Evolutionary conservation across 129 eudicot species (phyloP).

Genomic region (Oenanthe sinensis): DNA sequence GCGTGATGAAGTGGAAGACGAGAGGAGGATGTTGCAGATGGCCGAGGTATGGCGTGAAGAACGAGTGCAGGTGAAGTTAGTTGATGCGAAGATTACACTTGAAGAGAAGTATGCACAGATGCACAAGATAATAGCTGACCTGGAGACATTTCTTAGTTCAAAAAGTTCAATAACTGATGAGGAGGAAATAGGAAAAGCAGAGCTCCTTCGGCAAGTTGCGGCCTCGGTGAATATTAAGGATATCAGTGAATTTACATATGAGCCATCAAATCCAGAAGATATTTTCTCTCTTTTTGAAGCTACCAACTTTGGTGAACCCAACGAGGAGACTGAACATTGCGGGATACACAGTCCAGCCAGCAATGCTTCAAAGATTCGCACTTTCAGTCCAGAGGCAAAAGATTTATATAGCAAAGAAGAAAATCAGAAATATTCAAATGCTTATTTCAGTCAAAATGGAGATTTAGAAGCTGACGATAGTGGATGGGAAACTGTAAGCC

Average conservation of each 20-base stretch:
- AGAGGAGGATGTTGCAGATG: constrained; percentile 91
- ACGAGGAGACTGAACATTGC: constrained; percentile 44
- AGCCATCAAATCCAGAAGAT: constrained; percentile 68
- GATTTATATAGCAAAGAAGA: constrained; percentile 18
- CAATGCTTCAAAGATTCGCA: constrained; percentile 27
- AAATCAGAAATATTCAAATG: constrained; percentile 22
- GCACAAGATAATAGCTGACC: constrained; percentile 43
- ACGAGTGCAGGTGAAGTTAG: constrained; percentile 86
- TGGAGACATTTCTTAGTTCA: constrained; percentile 56
- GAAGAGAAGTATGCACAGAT: constrained; percentile 70
- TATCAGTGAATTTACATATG: constrained; percentile 62
- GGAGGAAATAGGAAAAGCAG: constrained; percentile 49
- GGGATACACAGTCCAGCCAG: constrained; percentile 32
- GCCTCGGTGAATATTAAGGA: constrained; percentile 51
- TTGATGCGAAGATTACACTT: constrained; percentile 80
- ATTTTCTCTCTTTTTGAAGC: constrained; percentile 70
- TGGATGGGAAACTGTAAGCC: constrained; percentile 95
- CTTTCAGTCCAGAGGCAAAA: constrained; percentile 28
- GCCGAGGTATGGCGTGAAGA: constrained; percentile 99
- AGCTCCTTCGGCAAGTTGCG: constrained; percentile 44
- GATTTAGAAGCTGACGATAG: constrained; percentile 68
- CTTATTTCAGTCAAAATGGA: constrained; percentile 31
- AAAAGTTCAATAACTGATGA: constrained; percentile 24
- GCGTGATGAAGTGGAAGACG: constrained; percentile 92
- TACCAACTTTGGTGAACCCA: constrained; percentile 47